Evolutionary conservation across 345 rosid genomes (phyloP).

Genomic region (Linum tenue): DNA sequence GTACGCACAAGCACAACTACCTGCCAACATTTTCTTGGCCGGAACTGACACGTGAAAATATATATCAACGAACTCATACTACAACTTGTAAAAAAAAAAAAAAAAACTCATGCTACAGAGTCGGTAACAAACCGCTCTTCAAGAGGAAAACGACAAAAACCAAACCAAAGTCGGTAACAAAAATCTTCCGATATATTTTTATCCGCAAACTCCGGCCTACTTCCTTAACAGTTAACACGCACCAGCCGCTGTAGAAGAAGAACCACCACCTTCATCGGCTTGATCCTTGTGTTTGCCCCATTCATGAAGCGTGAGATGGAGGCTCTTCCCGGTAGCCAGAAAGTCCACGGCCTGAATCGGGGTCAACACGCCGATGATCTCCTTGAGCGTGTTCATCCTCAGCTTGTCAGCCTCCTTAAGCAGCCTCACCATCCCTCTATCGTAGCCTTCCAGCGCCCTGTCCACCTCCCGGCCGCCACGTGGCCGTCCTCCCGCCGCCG

Average conservation of each 20-base stretch:
- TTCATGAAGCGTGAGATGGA: slow-evolving; percentile 30
- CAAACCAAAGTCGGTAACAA: no score
- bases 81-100: no score
- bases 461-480: slow-evolving; percentile 14
- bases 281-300: slow-evolving; percentile 35
- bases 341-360: slow-evolving; percentile 39
- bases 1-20: no score
- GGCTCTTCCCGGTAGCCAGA: slow-evolving; percentile 31
- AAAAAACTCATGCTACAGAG: no score
- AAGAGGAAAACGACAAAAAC: no score
- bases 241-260: neutral
- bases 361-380: slow-evolving; percentile 19
- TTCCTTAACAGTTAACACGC: no score
- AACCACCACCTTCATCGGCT: neutral
- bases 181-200: no score
- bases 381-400: slow-evolving; percentile 28
- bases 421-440: slow-evolving; percentile 18
- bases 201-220: no score
- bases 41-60: no score
- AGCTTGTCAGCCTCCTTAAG: slow-evolving; percentile 30
- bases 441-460: slow-evolving; percentile 19
- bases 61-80: no score
- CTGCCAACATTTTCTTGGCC: no score
- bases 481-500: neutral
- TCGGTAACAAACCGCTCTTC: no score